Base-by-base conservation (phyloP, 2,329 filamentous ascomycete species). In the Aspergillus japonicus region DNA sequence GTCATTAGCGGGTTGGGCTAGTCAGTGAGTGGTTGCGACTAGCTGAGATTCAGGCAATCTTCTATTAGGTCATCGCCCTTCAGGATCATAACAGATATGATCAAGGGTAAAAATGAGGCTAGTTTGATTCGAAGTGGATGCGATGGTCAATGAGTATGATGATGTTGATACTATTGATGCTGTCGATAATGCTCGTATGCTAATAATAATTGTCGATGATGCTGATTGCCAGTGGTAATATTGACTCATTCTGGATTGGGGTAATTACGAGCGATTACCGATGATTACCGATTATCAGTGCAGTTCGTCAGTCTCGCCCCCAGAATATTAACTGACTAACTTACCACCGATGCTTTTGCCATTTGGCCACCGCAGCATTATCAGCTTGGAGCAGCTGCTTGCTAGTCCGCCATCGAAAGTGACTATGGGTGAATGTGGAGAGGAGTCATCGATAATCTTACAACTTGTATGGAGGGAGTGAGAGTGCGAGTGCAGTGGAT, bases 311-410 rank as follows among this genome's bases (percentile, higher is more conserved):
- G 52, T 54, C 42, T 55, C 53, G 53, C 44, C 53, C 39, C 53
- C 52, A 47, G 55, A 31, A 56, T 29, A 29, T 23, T 23, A 23
- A 21, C 21, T 21, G 21, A 21, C 26, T 26, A 48, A 53, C 23
- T 50, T 56, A 50, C 54, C 54, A 56, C 47, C n/a, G 23, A 16
- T 33, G 33, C n/a, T n/a, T 26, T 50, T 33, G 33, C 52, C 49
- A 53, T 64, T 59, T 62, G 64, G 60, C 62, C 58, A 66, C 64
- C 58, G 33, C 33, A 35, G 33, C 33, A 35, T 35, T 35, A 29
- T 7, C 26, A 29, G 26, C 26, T 7, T 54, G 44, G 26, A 24
- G 42, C 26, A 23, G 44, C 47, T 57, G 33, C 50, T 54, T 39
- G 47, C 49, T 47, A 31, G 49, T 51, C 54, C 47, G 48, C 47